Evolutionary conservation across 441 rosid species (phyloP).

Genomic region (Arabidopsis hybrid): DNA sequence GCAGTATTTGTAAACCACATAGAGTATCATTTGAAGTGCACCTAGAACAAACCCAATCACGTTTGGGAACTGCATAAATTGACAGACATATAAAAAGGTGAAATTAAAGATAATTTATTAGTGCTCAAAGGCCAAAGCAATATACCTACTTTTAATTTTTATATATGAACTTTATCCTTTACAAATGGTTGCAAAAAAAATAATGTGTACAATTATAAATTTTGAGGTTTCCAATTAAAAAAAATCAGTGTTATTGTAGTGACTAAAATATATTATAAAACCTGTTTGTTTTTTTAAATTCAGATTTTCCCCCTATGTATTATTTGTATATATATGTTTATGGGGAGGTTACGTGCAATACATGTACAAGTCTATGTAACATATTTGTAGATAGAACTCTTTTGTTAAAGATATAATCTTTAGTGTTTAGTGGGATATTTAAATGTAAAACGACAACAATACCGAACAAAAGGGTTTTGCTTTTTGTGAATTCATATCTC

Average conservation of each 20-base stretch:
- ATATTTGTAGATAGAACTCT: conserved; percentile 5
- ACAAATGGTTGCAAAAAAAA: background rate
- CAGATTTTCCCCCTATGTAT: background rate
- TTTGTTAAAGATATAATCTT: conserved; percentile 33
- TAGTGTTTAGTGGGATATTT: conserved; percentile 23
- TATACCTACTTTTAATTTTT: conserved; percentile 22
- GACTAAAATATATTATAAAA: background rate
- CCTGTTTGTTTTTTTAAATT: too few relatives aligned
- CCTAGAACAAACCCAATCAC: conserved; percentile 60
- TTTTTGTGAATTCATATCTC: conserved; percentile 33
- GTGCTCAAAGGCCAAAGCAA: conserved; percentile 15
- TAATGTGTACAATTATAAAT: background rate
- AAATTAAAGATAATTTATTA: conserved; percentile 4
- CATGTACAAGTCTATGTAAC: conserved; percentile 35
- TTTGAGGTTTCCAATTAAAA: background rate
- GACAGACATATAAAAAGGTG: background rate
- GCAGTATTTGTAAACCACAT: conserved; percentile 48
- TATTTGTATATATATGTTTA: background rate
- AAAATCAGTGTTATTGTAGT: background rate
- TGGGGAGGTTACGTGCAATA: conserved; percentile 48
- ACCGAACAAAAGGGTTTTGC: conserved; percentile 41
- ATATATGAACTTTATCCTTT: conserved; percentile 36
- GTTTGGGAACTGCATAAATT: conserved; percentile 55
- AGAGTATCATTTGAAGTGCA: conserved; percentile 59
- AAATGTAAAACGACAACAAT: conserved; percentile 30